Evolutionary conservation across 805 yeast genomes (phyloP).

Genomic region (Candida wancherniae): DNA sequence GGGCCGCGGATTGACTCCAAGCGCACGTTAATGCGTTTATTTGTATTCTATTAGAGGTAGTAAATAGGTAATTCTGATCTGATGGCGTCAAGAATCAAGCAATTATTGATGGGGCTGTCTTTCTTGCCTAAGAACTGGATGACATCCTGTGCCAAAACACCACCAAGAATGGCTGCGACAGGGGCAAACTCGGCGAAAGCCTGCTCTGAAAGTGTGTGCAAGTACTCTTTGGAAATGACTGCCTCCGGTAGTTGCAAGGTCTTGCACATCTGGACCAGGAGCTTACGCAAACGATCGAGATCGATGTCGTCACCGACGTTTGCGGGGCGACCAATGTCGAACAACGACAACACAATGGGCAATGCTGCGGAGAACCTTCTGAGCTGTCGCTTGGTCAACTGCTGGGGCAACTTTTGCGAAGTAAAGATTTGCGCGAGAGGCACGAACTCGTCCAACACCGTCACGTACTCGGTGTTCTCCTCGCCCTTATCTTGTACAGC

Average conservation of each 20-base stretch:
- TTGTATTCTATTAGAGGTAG: constrained; percentile 10
- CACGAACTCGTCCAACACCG: constrained; percentile 33
- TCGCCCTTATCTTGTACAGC: constrained; percentile 29
- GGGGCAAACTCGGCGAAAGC: constrained; percentile 70
- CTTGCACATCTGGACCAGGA: constrained; percentile 26
- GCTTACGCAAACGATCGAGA: constrained; percentile 22
- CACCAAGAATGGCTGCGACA: constrained; percentile 83
- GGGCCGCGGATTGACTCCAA: constrained; percentile 35
- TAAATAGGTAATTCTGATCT: constrained; percentile 75
- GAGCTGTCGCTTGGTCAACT: constrained; percentile 40
- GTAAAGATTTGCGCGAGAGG: constrained; percentile 32
- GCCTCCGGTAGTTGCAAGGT: constrained; percentile 37
- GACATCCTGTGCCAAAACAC: constrained; percentile 84
- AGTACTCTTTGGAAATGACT: constrained; percentile 38
- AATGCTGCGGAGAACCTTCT: constrained; percentile 51
- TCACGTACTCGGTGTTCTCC: constrained; percentile 39
- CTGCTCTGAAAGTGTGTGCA: constrained; percentile 43
- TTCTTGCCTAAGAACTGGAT: constrained; percentile 73
- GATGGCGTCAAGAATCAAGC: constrained; percentile 70
- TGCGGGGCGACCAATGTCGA: constrained; percentile 36
- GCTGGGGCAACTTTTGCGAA: constrained; percentile 36
- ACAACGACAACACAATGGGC: constrained; percentile 55
- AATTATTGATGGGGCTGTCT: constrained; percentile 78
- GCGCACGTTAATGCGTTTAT: constrained; percentile 6
- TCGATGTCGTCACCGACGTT: constrained; percentile 24